Base-by-base conservation (phyloP, 495 filamentous ascomycete species). In the Penicillium parvum region DNA sequence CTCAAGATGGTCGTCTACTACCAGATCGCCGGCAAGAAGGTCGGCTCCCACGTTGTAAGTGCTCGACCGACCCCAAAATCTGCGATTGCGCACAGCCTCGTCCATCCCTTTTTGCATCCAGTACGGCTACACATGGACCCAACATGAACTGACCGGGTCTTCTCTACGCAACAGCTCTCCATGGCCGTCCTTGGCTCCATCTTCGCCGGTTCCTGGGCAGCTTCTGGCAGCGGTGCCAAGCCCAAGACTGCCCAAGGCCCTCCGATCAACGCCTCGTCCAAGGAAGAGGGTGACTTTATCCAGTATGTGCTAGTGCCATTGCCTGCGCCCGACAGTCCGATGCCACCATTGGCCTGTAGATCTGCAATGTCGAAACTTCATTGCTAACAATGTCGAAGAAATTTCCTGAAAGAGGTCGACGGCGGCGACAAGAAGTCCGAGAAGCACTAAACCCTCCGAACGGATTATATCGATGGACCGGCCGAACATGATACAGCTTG, bases 221-320 rank as follows among this genome's bases (percentile, higher is more conserved):
- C 76, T 21, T 58, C 73, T 52, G 59, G 82, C 42, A 85, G 88
- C 52, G 69, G 76, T 55, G 78, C 78, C 66, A 80, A 82, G 69
- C 68, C 81, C 65, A 52, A 76, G 58, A 77, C 71, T 55, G 60
- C 63, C 39, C 59, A 64, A 50, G 65, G 78, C 45, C 91, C 91
- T 43, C 86, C 88, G 19, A 88, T 95, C 75, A 84, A 90, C 66
- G 90, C 91, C 32, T 71, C 73, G 45, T 90, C 82, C 72, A 84
- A 88, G 61, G 91, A 96, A 61, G 91, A 98, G 78, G 90, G 94
- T 74, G 82, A 83, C 55, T 98, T 96, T 73, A 92, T 98, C 76
- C 88, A 95, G 91, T 97, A 80, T 64, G 85, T 58, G 27, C 18
- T n/a, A n/a, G n/a, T n/a, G n/a, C n/a, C n/a, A n/a, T n/a, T n/a